These are phyloP conservation scores for Paraurostyla sp. DNA, from an alignment of 73 alveolate genomes.

Conservation along the genomic window DNA sequence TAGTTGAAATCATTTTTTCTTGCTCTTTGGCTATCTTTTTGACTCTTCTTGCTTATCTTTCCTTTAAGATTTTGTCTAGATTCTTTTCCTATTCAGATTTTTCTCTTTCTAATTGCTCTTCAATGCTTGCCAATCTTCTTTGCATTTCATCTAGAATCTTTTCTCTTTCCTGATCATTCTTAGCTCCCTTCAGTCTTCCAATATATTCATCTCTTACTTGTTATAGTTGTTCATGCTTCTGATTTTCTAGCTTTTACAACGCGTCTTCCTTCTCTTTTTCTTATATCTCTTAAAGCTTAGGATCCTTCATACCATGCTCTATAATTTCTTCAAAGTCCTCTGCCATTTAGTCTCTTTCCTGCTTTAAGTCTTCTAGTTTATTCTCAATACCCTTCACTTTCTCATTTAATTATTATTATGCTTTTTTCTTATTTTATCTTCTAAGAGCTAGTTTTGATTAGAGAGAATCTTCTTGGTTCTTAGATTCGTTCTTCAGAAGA, in stretches of 20 bases:
- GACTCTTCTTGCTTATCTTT: slow-evolving; percentile 40
- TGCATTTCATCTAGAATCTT: slow-evolving; percentile 52
- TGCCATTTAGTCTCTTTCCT: slow-evolving; percentile 47
- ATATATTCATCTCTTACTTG: slow-evolving; percentile 32
- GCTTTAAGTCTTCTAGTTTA: slow-evolving; percentile 26
- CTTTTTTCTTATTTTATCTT: slow-evolving; percentile 47
- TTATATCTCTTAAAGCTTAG: background rate
- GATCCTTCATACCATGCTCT: slow-evolving; percentile 25
- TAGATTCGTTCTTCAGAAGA: slow-evolving; percentile 65
- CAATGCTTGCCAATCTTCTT: slow-evolving; percentile 28
- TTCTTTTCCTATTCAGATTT: slow-evolving; percentile 62
- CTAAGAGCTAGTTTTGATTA: slow-evolving; percentile 56
- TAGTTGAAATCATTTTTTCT: slow-evolving; percentile 10
- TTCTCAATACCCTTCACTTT: background rate
- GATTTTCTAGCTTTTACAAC: background rate
- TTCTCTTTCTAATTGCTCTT: slow-evolving; percentile 55
- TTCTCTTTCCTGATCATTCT: background rate
- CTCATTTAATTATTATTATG: slow-evolving; percentile 25
- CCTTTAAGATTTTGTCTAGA: slow-evolving; percentile 33
- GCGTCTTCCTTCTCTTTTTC: slow-evolving; percentile 43
- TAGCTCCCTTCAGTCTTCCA: background rate
- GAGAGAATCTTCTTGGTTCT: slow-evolving; percentile 50
- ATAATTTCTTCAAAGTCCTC: slow-evolving; percentile 48
- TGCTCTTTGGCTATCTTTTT: slow-evolving; percentile 43
- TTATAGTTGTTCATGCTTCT: slow-evolving; percentile 8